Evolutionary conservation across 2,329 filamentous ascomycete species (phyloP).

Genomic region (Trichoderma sp.): DNA sequence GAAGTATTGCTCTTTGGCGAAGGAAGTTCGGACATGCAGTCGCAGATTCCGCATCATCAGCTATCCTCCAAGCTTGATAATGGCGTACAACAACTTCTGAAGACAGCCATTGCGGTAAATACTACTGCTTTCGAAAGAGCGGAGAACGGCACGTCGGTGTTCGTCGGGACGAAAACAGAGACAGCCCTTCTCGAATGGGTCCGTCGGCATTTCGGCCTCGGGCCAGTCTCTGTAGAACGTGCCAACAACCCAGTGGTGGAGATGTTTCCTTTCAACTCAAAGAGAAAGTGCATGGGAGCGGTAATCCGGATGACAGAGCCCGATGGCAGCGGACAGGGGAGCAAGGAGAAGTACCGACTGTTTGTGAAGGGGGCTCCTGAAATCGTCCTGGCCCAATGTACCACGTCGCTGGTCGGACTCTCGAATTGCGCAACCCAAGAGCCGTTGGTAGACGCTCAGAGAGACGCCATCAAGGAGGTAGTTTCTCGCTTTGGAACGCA

Average conservation of each 20-base stretch:
- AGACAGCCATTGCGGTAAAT: conserved; percentile 55
- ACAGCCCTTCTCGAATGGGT: conserved; percentile 54
- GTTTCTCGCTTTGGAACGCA: conserved; percentile 61
- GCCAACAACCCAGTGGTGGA: conserved; percentile 49
- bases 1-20: conserved; percentile 29
- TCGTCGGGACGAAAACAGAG: conserved; percentile 59
- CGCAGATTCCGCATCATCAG: not conserved
- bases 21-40: no score
- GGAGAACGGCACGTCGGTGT: conserved; percentile 45
- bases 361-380: conserved; percentile 60
- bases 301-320: conserved; percentile 48
- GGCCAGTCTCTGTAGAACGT: conserved; percentile 48
- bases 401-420: not conserved
- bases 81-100: conserved; percentile 40
- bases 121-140: conserved; percentile 58
- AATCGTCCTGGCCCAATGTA: conserved; percentile 51
- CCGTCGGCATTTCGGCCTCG: conserved; percentile 52
- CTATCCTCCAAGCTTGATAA: conserved; percentile 30
- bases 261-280: conserved; percentile 56
- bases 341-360: conserved; percentile 47
- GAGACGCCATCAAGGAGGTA: conserved; percentile 31
- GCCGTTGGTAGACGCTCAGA: not conserved
- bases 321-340: no score
- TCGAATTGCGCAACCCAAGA: not conserved
- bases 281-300: conserved; percentile 57